phyloP scores from a whole-genome alignment of 2,329 filamentous ascomycete species.

The Fusarium redolens region DNA sequence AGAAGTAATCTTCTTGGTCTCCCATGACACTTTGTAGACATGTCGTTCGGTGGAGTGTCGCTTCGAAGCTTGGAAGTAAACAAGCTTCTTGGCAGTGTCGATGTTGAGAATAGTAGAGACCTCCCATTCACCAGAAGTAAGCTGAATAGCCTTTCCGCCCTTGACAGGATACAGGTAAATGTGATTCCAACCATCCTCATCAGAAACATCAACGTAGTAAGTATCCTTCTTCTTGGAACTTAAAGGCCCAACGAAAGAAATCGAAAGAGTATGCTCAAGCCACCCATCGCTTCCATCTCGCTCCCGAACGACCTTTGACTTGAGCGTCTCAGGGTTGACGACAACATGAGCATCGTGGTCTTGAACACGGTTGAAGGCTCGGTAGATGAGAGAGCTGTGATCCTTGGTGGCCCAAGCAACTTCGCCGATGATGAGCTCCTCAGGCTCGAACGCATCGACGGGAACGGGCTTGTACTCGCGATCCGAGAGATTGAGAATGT shows the following conservation, averaged over 20 bases:
- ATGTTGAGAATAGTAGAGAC: constrained; percentile 69
- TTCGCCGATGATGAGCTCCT: constrained; percentile 75
- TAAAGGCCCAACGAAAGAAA: constrained; percentile 64
- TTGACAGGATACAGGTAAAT: constrained; percentile 72
- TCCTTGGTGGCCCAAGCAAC: constrained; percentile 73
- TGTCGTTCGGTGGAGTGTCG: constrained; percentile 75
- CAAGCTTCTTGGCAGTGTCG: constrained; percentile 63
- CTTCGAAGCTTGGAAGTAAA: constrained; percentile 75
- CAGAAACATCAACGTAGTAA: constrained; percentile 75
- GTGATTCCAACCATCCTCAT: constrained; percentile 76
- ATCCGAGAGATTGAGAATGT: constrained; percentile 64
- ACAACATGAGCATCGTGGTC: constrained; percentile 71
- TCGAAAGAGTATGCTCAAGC: constrained; percentile 69
- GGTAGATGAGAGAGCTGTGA: constrained; percentile 71
- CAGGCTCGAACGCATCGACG: constrained; percentile 67
- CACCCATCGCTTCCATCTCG: constrained; percentile 70
- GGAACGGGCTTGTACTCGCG: constrained; percentile 58
- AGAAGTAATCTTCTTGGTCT: constrained; percentile 63
- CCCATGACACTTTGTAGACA: constrained; percentile 73
- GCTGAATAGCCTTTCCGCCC: constrained; percentile 63
- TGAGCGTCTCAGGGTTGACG: constrained; percentile 62
- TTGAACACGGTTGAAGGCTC: constrained; percentile 76
- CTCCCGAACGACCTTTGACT: constrained; percentile 63
- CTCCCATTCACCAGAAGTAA: constrained; percentile 76
- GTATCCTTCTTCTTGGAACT: constrained; percentile 49